Evolutionary conservation across 176 grass and related monocot genomes (phyloP), one percentile per base, ranked within the genome.

Genomic region (Chloris gayana): DNA sequence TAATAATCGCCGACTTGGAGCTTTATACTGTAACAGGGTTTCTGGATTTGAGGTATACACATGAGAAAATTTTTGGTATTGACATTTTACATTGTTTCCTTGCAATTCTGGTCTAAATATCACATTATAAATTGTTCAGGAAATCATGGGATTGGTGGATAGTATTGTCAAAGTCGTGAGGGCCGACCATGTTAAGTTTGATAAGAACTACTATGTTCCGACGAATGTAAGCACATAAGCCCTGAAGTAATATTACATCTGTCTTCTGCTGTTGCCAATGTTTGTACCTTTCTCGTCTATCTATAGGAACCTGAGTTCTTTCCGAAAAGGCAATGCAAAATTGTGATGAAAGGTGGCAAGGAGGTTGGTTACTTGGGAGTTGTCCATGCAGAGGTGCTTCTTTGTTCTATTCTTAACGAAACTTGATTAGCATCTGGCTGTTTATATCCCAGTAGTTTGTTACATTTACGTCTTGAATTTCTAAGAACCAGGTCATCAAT

Each of bases 91-190:
- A 76, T 31, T 84, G 57, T 53, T 78, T 66, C 57, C 32, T 37
- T 74, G 7, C 68, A 50, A 24, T 32, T 80, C 37, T 86, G 25
- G 19, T 27, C 21, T 77, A 66, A 79, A 64, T n/a, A 27, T 45
- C 65, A 31, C 45, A 62, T 45, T 70, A 31, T 38, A 67, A 80
- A 35, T 50, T 91, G 17, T 86, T 33, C 82, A 99, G 97, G 97
- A 96, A 90, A 96, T 99, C 69, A 80, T 96, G 73, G 97, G 93
- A 59, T 87, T 99, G 80, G 93, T 94, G 24, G 97, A 99, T 76
- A 96, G 93, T 80, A 93, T 99, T 45, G 81, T 99, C 56, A 93
- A 93, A 93, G 64, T 91, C 51, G 93, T 87, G 60, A 88, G 85
- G 79, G 84, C 84, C 63, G 41, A 87, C 0, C 80, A 80, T 82